Conservation (phyloP, 768 basidiomycete species). For the Sporobolomyces phaffii region DNA sequence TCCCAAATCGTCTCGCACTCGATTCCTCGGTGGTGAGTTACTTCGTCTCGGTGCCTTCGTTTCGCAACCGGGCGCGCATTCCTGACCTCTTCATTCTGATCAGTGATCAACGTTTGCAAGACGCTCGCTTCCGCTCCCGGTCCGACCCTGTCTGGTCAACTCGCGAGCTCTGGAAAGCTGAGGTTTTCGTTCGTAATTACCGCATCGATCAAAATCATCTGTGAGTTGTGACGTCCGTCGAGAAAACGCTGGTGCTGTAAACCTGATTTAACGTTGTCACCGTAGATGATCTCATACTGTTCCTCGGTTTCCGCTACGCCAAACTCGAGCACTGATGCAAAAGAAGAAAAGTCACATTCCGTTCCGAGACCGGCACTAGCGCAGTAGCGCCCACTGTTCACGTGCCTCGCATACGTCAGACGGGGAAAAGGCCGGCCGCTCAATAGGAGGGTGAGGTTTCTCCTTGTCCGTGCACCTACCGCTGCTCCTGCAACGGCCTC, state of each 20-base stretch:
- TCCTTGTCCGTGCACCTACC: too few species aligned
- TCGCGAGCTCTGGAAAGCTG: conserved; percentile 7
- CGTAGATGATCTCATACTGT: conserved; percentile 18
- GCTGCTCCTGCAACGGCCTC: background rate
- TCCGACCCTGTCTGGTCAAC: conserved; percentile 12
- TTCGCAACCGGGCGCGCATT: too few species aligned
- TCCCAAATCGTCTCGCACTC: conserved; percentile 15
- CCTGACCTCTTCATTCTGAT: too few species aligned
- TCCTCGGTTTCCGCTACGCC: conserved; percentile 16
- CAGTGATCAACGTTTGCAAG: conserved; percentile 35
- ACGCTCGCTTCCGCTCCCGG: conserved; percentile 29
- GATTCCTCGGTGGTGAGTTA: conserved; percentile 33
- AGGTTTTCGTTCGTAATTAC: conserved; percentile 22
- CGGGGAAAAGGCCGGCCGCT: too few species aligned
- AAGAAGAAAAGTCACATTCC: too few species aligned
- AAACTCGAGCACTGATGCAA: conserved; percentile 15
- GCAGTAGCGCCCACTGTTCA: too few species aligned
- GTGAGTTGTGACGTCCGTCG: too few species aligned
- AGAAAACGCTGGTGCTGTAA: too few species aligned
- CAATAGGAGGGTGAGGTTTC: too few species aligned
- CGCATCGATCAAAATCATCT: conserved; percentile 21
- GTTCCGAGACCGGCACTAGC: too few species aligned
- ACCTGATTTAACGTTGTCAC: background rate
- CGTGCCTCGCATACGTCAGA: too few species aligned
- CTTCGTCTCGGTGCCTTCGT: too few species aligned